Evolutionary conservation across 2,329 filamentous ascomycete genomes (phyloP), one percentile per base, ranked within the genome.

Genomic region (Ascocoryne sarcoides): DNA sequence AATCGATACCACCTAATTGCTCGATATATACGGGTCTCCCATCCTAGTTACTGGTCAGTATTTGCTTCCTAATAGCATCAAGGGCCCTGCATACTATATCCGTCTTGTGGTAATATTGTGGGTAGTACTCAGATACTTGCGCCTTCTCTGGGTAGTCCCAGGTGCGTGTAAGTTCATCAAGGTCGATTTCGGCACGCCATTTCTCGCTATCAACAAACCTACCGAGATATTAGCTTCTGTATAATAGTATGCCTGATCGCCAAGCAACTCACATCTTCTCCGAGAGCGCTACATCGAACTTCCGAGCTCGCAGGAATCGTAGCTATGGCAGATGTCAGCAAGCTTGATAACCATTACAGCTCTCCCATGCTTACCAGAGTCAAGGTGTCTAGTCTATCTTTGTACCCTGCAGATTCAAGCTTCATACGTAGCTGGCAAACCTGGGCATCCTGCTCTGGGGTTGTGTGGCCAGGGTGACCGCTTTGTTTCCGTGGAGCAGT

Each of bases 81-180:
- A n/a, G n/a, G n/a, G n/a, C n/a, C n/a, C n/a, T 26, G n/a, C 31
- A 33, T 46, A 82, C 79, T 68, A 87, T 88, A 67, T 92, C 86
- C 10, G 80, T 90, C 71, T 95, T 95, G 76, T 98, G 92, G 71
- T 98, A 98, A 72, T 92, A 98, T 68, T 98, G 92, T 35, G 87
- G 87, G 68, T 98, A 98, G 73, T 84, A 95, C 66, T 90, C 71
- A 65, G 85, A 85, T 44, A 98, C 76, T 60, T 90, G 63, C 40
- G 75, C 62, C 65, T 90, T 92, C 74, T 95, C 89, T 49, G 73
- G 73, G 69, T 95, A 95, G 45, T 92, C 79, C 71, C 93, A 95
- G 54, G 69, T 82, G 48, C 76, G 78, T 40, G 90, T 77, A 28
- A 86, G 74, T 49, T 89, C 74, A 65, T 95, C 86, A 21, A 94